Evolutionary conservation across 2,329 filamentous ascomycete genomes (phyloP).

Genomic region (Colletotrichum ledebouriae): DNA sequence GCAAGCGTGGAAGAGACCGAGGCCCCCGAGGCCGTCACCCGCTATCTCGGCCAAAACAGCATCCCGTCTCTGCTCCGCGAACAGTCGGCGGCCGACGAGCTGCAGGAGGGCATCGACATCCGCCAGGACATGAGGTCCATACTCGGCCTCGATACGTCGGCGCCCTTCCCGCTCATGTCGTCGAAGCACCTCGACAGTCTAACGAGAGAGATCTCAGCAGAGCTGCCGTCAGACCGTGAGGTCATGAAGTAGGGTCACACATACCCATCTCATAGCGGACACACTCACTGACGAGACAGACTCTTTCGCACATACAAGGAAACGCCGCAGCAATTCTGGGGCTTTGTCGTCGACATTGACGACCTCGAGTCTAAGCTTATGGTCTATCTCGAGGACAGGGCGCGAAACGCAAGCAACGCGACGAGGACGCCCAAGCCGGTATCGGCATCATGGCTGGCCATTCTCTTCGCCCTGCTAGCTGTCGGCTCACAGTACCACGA

Average conservation of each 20-base stretch:
- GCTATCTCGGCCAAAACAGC: constrained; percentile 76
- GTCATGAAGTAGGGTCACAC: constrained; percentile 71
- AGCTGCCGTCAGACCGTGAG: constrained; percentile 74
- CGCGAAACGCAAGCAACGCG: constrained; percentile 64
- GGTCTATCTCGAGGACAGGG: constrained; percentile 74
- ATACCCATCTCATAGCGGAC: background rate
- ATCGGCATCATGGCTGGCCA: constrained; percentile 75
- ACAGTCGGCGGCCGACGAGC: constrained; percentile 67
- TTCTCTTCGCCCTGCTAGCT: constrained; percentile 74
- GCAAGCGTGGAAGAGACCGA: constrained; percentile 67
- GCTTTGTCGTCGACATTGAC: constrained; percentile 75
- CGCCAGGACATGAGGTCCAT: constrained; percentile 76
- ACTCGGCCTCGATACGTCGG: constrained; percentile 74
- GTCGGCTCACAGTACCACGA: constrained; percentile 77
- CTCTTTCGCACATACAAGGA: constrained; percentile 77
- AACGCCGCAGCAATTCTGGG: constrained; percentile 77
- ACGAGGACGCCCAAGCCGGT: constrained; percentile 64
- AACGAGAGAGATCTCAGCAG: constrained; percentile 71
- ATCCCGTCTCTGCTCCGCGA: constrained; percentile 75
- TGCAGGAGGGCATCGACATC: constrained; percentile 68
- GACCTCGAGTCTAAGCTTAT: constrained; percentile 75
- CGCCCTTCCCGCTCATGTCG: constrained; percentile 77
- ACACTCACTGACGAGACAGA: constrained; percentile 51
- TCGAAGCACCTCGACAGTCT: constrained; percentile 71
- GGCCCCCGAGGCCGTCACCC: constrained; percentile 62